Conservation (phyloP, 169 alveolate genomes). For the Theileria luwenshuni region DNA sequence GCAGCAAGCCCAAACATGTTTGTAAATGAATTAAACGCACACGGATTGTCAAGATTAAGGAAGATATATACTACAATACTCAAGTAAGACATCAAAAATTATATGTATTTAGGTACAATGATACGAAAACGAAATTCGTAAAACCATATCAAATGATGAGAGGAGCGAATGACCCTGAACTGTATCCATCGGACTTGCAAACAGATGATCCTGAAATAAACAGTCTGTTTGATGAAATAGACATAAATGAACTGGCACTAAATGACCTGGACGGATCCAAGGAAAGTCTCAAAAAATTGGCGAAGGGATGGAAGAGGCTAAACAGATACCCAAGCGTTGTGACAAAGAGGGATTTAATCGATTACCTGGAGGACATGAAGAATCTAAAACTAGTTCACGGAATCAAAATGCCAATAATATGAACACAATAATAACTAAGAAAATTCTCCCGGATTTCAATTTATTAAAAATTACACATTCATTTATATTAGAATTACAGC, state of each 20-base stretch:
- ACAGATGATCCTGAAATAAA: constrained; percentile 26
- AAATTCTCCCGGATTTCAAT: too few species aligned
- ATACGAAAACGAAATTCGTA: constrained; percentile 6
- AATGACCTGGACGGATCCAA: constrained; percentile 17
- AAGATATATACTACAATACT: constrained; percentile 24
- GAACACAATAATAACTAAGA: not conserved
- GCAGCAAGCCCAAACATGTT: constrained; percentile 35
- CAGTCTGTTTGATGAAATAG: constrained; percentile 5
- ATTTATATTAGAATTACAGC: too few species aligned
- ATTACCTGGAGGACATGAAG: constrained; percentile 49
- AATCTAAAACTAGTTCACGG: constrained; percentile 51
- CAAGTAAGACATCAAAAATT: constrained; percentile 27
- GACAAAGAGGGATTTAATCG: constrained; percentile 39
- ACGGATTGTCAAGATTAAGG: constrained; percentile 31
- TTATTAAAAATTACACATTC: too few species aligned
- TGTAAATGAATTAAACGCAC: constrained; percentile 1
- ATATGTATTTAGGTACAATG: not conserved
- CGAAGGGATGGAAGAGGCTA: constrained; percentile 60
- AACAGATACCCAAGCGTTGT: constrained; percentile 27
- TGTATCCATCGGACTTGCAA: constrained; percentile 19
- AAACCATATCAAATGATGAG: not conserved
- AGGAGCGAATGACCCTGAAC: not conserved
- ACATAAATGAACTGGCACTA: constrained; percentile 18
- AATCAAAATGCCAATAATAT: constrained; percentile 44
- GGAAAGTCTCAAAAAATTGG: constrained; percentile 28